Conservation (phyloP, 1,284 basidiomycete genomes). For the Ustilago nuda region DNA sequence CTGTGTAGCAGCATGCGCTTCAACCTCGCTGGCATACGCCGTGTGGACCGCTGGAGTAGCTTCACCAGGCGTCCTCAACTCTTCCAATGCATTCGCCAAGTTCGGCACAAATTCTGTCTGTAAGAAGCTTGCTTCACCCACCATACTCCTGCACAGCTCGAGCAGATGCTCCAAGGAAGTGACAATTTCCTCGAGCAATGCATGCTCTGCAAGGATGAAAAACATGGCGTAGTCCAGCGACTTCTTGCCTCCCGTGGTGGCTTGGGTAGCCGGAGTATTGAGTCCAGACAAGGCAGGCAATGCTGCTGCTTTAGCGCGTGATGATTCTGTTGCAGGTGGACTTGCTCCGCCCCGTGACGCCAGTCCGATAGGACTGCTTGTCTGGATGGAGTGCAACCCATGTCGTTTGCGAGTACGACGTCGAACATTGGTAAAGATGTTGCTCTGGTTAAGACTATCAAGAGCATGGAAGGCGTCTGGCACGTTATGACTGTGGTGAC, state of each 20-base stretch:
- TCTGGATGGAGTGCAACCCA: constrained; percentile 61
- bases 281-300: neutral
- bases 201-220: constrained; percentile 64
- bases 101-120: constrained; percentile 39
- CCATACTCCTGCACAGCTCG: constrained; percentile 53
- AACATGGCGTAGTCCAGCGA: constrained; percentile 50
- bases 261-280: constrained; percentile 13
- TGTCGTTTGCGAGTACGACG: constrained; percentile 19
- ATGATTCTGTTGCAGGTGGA: neutral
- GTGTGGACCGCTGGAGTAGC: constrained; percentile 4
- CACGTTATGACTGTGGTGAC: neutral
- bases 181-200: constrained; percentile 56
- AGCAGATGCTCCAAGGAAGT: constrained; percentile 52
- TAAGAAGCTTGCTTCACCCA: constrained; percentile 60
- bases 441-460: constrained; percentile 24
- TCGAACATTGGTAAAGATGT: constrained; percentile 26
- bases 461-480: constrained; percentile 48
- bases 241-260: constrained; percentile 8
- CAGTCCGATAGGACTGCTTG: constrained; percentile 16
- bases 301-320: neutral
- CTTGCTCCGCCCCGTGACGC: constrained; percentile 6
- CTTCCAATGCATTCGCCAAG: constrained; percentile 1
- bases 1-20: neutral
- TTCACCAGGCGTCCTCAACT: constrained; percentile 18
- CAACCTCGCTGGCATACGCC: neutral